A percentile compares a stretch with the other conserved stretches of the same genome.
phyloP scores from a whole-genome alignment of 257 asterid genomes.

The Galeopsis tetrahit region DNA sequence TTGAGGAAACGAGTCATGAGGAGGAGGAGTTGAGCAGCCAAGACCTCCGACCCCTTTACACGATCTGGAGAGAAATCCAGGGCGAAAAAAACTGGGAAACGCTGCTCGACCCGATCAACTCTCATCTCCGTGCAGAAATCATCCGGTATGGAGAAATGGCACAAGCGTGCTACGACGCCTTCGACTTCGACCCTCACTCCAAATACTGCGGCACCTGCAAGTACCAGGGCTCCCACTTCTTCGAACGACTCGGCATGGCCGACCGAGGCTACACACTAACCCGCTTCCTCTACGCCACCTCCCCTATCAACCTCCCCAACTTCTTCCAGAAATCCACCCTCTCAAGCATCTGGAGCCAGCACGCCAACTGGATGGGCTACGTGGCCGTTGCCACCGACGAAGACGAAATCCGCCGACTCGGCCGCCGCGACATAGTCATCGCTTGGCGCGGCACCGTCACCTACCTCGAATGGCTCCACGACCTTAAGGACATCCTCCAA shows the following conservation, averaged over 20 bases:
- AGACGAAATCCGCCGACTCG: slow-evolving; percentile 57
- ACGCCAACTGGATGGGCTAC: slow-evolving; percentile 88
- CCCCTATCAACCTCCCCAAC: slow-evolving; percentile 74
- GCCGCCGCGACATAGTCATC: slow-evolving; percentile 70
- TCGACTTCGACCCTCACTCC: slow-evolving; percentile 82
- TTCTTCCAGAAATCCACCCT: slow-evolving; percentile 62
- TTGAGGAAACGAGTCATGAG: slow-evolving; percentile 26
- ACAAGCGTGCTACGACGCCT: slow-evolving; percentile 78
- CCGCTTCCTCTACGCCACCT: slow-evolving; percentile 67
- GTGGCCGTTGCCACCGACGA: slow-evolving; percentile 70
- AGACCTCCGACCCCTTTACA: slow-evolving; percentile 45
- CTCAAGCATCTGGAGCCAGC: slow-evolving; percentile 71
- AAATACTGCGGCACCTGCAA: slow-evolving; percentile 86
- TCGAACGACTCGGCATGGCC: slow-evolving; percentile 57
- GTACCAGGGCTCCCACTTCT: slow-evolving; percentile 54
- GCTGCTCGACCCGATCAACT: slow-evolving; percentile 67
- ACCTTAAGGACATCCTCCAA: slow-evolving; percentile 66
- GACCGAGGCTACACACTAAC: slow-evolving; percentile 62
- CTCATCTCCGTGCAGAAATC: slow-evolving; percentile 64
- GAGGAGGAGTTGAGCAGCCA: slow-evolving; percentile 29
- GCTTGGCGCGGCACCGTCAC: slow-evolving; percentile 93
- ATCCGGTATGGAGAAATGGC: slow-evolving; percentile 80
- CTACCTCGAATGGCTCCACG: slow-evolving; percentile 84
- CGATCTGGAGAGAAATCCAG: slow-evolving; percentile 66
- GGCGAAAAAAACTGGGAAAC: slow-evolving; percentile 62